A percentile compares a stretch with the other conserved stretches of the same genome.
phyloP scores from a whole-genome alignment of 495 filamentous ascomycete genomes.

The Xylaria palmicola region DNA sequence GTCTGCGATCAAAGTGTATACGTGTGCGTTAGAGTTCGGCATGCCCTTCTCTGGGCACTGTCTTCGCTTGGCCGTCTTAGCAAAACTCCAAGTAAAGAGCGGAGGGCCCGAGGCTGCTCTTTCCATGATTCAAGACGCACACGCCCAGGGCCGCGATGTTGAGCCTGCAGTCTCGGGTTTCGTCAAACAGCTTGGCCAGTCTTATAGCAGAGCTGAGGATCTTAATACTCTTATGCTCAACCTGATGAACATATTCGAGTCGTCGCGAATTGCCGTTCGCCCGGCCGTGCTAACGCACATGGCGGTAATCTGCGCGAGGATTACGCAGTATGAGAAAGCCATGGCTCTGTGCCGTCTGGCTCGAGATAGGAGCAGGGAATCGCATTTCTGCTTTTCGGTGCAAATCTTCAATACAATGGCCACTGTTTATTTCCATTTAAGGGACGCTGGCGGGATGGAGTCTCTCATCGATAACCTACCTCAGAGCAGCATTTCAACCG shows the following conservation, averaged over 20 bases:
- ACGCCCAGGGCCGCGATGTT: slow-evolving; percentile 36
- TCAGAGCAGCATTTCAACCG: slow-evolving; percentile 28
- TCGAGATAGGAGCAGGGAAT: slow-evolving; percentile 21
- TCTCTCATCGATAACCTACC: slow-evolving; percentile 30
- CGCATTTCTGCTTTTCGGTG: slow-evolving; percentile 33
- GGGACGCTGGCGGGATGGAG: slow-evolving; percentile 34
- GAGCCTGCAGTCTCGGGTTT: slow-evolving; percentile 23
- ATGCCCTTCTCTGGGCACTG: slow-evolving; percentile 33
- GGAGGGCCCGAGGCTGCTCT: slow-evolving; percentile 23
- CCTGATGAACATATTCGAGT: slow-evolving; percentile 29
- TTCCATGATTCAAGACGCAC: slow-evolving; percentile 32
- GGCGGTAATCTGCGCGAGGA: slow-evolving; percentile 29
- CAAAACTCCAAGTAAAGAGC: slow-evolving; percentile 28
- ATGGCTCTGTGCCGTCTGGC: slow-evolving; percentile 38
- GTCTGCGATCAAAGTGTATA: slow-evolving; percentile 36
- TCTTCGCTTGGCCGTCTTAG: slow-evolving; percentile 41
- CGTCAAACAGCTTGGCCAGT: slow-evolving; percentile 29
- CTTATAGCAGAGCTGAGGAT: slow-evolving; percentile 9
- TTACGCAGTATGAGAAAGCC: slow-evolving; percentile 31
- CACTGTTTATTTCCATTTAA: slow-evolving; percentile 34
- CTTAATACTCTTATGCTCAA: slow-evolving; percentile 24
- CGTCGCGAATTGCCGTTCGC: slow-evolving; percentile 27
- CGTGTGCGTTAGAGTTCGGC: slow-evolving; percentile 27
- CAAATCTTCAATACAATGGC: slow-evolving; percentile 42
- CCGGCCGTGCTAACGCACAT: slow-evolving; percentile 38